A percentile compares a stretch with the other conserved stretches of the same genome.
phyloP scores from a whole-genome alignment of 371 early-diverging fungal species.

The Actinomortierella wolfii region DNA sequence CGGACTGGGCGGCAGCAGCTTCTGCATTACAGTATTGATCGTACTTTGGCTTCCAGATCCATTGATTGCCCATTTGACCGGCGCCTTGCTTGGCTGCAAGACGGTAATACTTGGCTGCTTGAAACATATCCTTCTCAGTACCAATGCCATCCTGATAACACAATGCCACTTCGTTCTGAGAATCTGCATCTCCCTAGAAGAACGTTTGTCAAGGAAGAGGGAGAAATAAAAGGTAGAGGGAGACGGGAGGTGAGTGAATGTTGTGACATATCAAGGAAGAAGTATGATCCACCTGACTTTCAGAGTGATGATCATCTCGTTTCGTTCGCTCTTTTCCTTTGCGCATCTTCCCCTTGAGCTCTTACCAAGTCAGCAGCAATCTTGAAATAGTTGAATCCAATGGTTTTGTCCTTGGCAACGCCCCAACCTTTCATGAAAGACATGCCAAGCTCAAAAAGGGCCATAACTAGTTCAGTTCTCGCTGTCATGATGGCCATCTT shows the following conservation, averaged over 20 bases:
- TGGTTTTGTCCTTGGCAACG: conserved; percentile 63
- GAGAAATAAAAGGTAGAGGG: not conserved
- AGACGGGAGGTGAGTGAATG: not conserved
- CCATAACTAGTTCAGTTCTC: conserved; percentile 72
- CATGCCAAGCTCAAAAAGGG: conserved; percentile 85
- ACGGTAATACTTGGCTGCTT: conserved; percentile 85
- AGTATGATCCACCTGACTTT: no score
- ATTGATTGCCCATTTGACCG: conserved; percentile 83
- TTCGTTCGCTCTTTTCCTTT: no score
- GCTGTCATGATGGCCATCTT: conserved; percentile 28
- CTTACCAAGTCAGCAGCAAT: conserved; percentile 72
- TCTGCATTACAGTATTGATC: conserved; percentile 48
- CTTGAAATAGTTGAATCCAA: conserved; percentile 70
- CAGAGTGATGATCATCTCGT: no score
- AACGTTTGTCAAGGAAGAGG: not conserved
- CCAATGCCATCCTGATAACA: conserved; percentile 82
- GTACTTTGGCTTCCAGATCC: conserved; percentile 92
- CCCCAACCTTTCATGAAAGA: conserved; percentile 93
- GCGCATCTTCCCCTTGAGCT: no score
- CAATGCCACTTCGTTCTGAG: conserved; percentile 81
- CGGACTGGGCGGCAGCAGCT: conserved; percentile 13
- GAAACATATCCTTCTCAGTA: conserved; percentile 74
- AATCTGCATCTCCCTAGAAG: conserved; percentile 74
- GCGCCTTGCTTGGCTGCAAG: conserved; percentile 82
- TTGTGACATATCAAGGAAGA: not conserved